Conservation (phyloP, 768 basidiomycete genomes). For the Boletus tylopilopsis region DNA sequence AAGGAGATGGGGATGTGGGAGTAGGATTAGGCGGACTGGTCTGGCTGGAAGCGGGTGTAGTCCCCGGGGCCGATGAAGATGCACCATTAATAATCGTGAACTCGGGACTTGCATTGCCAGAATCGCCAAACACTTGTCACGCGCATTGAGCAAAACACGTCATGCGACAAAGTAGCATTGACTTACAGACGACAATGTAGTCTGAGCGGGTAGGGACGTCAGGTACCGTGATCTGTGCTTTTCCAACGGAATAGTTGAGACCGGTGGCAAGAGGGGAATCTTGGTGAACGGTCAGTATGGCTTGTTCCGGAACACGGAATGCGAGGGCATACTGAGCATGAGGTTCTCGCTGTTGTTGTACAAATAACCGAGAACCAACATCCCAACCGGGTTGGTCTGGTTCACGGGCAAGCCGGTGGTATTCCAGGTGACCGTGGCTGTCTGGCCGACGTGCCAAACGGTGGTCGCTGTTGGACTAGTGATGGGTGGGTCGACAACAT, state of each 20-base stretch:
- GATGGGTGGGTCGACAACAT: slow-evolving; percentile 48
- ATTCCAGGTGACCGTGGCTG: slow-evolving; percentile 45
- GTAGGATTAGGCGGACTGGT: slow-evolving; percentile 3
- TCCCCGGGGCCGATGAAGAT: slow-evolving; percentile 32
- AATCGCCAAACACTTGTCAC: slow-evolving; percentile 35
- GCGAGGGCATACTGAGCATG: slow-evolving; percentile 28
- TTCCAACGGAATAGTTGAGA: slow-evolving; percentile 30
- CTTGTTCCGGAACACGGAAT: not conserved
- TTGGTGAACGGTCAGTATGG: slow-evolving; percentile 13
- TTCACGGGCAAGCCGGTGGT: slow-evolving; percentile 25
- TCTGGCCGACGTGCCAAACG: slow-evolving; percentile 44
- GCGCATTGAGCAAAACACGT: not conserved
- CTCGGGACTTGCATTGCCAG: slow-evolving; percentile 38
- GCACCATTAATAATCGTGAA: slow-evolving; percentile 56
- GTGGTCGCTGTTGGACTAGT: slow-evolving; percentile 39
- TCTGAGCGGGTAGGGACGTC: slow-evolving; percentile 27
- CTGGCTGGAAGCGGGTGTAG: slow-evolving; percentile 3
- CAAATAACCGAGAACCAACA: slow-evolving; percentile 25
- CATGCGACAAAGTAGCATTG: too few relatives aligned
- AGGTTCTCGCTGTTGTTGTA: slow-evolving; percentile 31
- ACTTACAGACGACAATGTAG: slow-evolving; percentile 39
- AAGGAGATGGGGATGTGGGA: not conserved
- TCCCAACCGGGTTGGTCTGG: slow-evolving; percentile 29
- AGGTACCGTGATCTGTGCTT: slow-evolving; percentile 34
- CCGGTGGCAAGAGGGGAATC: slow-evolving; percentile 35